These are phyloP conservation scores for Cladobotryum protrusum DNA, from an alignment of 2,329 filamentous ascomycete species.

Conservation along the genomic window DNA sequence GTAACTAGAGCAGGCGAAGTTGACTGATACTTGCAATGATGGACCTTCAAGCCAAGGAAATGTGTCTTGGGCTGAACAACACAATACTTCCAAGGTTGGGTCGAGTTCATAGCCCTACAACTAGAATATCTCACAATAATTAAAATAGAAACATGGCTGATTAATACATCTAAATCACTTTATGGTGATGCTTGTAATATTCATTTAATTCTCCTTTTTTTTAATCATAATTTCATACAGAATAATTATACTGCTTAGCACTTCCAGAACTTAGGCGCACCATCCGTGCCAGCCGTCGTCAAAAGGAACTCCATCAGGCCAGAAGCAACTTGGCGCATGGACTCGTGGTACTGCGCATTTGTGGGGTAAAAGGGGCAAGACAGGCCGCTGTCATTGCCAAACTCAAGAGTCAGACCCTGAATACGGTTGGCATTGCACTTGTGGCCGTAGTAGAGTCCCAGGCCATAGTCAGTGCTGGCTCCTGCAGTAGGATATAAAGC, in stretches of 20 bases:
- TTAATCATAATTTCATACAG: no score
- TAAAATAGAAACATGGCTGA: no score
- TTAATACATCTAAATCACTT: no score
- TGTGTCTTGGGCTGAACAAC: no score
- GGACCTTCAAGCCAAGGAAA: no score
- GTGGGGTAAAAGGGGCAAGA: slow-evolving; percentile 42
- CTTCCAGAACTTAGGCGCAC: slow-evolving; percentile 7
- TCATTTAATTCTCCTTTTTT: neutral
- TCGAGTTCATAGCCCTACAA: no score
- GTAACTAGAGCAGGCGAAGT: no score
- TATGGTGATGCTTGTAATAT: no score
- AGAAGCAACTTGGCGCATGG: slow-evolving; percentile 38
- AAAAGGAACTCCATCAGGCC: slow-evolving; percentile 44
- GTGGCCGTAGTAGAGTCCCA: slow-evolving; percentile 35
- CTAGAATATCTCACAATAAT: no score
- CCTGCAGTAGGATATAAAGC: slow-evolving; percentile 42
- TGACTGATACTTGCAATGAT: no score
- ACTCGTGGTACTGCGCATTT: slow-evolving; percentile 34
- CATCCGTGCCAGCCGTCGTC: slow-evolving; percentile 19
- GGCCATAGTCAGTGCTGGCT: slow-evolving; percentile 41
- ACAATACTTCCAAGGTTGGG: no score
- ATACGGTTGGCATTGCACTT: slow-evolving; percentile 31
- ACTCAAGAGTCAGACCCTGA: slow-evolving; percentile 41
- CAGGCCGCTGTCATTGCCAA: slow-evolving; percentile 27
- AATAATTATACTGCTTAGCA: neutral